phyloP scores from a whole-genome alignment of 1,139 yeast genomes.

The Insectozyma bohioensis region DNA sequence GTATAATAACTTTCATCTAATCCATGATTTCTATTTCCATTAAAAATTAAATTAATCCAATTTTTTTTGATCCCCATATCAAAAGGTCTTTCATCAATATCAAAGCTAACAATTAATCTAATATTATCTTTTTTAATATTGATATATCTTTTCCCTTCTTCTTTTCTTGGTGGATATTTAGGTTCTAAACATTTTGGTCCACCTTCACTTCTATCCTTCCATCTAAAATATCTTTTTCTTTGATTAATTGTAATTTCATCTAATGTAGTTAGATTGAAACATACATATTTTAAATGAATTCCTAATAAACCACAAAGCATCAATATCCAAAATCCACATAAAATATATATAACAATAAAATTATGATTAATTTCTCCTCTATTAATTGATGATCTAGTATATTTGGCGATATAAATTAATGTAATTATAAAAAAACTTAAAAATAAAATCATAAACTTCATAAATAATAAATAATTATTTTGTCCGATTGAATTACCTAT shows the following conservation, averaged over 20 bases:
- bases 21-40: constrained; percentile 28
- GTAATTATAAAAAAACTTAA: constrained; percentile 29
- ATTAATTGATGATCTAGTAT: constrained; percentile 24
- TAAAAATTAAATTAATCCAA: constrained; percentile 34
- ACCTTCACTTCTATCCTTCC: constrained; percentile 15
- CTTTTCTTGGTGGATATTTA: constrained; percentile 24
- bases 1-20: constrained; percentile 9
- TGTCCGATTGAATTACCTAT: constrained; percentile 60
- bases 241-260: constrained; percentile 33
- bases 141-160: constrained; percentile 32
- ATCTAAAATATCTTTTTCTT: constrained; percentile 22
- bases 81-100: constrained; percentile 25
- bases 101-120: constrained; percentile 32
- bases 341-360: constrained; percentile 40
- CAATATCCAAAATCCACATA: constrained; percentile 41
- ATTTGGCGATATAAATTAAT: constrained; percentile 25
- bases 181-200: constrained; percentile 6
- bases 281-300: constrained; percentile 39
- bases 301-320: constrained; percentile 38
- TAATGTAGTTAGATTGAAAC: constrained; percentile 46
- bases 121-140: constrained; percentile 25
- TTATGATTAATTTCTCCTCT: constrained; percentile 42
- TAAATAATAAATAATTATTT: constrained; percentile 50
- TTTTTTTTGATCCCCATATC: constrained; percentile 32
- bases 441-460: constrained; percentile 46